These are phyloP conservation scores for Amanita molliuscula DNA, from an alignment of 768 basidiomycete species.

Conservation along the genomic window DNA sequence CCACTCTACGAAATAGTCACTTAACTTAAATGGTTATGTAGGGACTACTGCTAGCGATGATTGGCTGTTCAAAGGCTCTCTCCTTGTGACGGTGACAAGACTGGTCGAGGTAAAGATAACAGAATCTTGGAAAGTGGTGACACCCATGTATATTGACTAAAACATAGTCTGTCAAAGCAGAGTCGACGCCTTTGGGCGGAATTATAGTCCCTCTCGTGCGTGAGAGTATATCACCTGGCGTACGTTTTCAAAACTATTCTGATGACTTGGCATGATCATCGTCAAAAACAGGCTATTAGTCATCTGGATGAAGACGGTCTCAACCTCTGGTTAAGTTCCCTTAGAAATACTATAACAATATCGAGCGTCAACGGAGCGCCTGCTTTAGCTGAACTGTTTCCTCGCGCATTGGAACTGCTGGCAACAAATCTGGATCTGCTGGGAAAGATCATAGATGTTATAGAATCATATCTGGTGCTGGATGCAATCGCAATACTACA, in stretches of 20 bases:
- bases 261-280: not conserved
- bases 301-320: constrained; percentile 75
- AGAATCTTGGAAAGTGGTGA: not conserved
- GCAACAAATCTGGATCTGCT: constrained; percentile 64
- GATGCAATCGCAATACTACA: constrained; percentile 53
- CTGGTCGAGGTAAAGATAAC: constrained; percentile 50
- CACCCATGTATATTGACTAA: not conserved
- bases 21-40: constrained; percentile 18
- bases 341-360: constrained; percentile 54
- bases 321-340: constrained; percentile 60
- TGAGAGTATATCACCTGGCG: constrained; percentile 51
- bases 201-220: constrained; percentile 57
- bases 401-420: constrained; percentile 48
- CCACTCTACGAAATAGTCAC: not conserved
- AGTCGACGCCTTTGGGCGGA: constrained; percentile 41
- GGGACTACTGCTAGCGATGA: constrained; percentile 64
- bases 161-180: constrained; percentile 52
- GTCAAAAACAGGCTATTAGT: constrained; percentile 37
- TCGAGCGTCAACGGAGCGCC: constrained; percentile 34
- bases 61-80: constrained; percentile 58
- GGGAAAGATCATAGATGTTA: constrained; percentile 51
- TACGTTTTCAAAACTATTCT: constrained; percentile 17
- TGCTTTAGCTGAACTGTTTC: constrained; percentile 56
- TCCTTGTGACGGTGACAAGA: constrained; percentile 62
- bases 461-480: constrained; percentile 75